These are phyloP conservation scores for Mycena olivaceomarginata DNA, from an alignment of 768 basidiomycete species.

Conservation along the genomic window DNA sequence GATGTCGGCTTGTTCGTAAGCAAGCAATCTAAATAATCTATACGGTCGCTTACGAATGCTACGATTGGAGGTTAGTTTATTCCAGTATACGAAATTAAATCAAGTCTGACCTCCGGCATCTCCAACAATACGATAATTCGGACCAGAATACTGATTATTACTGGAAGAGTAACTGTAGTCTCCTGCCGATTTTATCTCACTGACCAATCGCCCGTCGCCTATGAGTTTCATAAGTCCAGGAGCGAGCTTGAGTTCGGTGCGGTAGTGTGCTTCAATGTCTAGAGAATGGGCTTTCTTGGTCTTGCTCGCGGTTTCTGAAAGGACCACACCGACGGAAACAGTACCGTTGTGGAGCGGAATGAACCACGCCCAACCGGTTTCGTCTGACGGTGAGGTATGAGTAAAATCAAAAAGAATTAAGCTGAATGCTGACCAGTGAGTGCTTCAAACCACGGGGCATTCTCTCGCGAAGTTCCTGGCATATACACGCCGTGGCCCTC, in stretches of 20 bases:
- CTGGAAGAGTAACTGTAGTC: slow-evolving; percentile 60
- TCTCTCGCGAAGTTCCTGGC: slow-evolving; percentile 61
- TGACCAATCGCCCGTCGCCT: no score
- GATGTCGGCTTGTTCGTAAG: no score
- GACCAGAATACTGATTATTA: slow-evolving; percentile 50
- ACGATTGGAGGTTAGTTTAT: no score
- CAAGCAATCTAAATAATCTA: no score
- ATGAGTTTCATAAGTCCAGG: no score
- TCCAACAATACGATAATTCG: slow-evolving; percentile 55
- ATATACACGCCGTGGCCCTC: slow-evolving; percentile 65
- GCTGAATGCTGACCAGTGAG: neutral
- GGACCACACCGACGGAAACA: slow-evolving; percentile 69
- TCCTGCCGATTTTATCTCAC: slow-evolving; percentile 7
- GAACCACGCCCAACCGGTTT: slow-evolving; percentile 75
- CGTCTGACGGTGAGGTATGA: slow-evolving; percentile 55
- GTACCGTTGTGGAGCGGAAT: slow-evolving; percentile 74
- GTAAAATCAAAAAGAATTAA: no score
- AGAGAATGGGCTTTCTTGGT: slow-evolving; percentile 53
- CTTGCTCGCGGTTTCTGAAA: slow-evolving; percentile 60
- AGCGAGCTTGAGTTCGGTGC: slow-evolving; percentile 48
- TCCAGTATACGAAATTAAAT: no score
- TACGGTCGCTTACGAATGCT: no score
- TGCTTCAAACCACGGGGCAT: slow-evolving; percentile 73
- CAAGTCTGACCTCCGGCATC: slow-evolving; percentile 53
- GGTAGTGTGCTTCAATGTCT: slow-evolving; percentile 46